Base-by-base conservation (phyloP, 768 basidiomycete genomes). In the Tylopilus sp. region DNA sequence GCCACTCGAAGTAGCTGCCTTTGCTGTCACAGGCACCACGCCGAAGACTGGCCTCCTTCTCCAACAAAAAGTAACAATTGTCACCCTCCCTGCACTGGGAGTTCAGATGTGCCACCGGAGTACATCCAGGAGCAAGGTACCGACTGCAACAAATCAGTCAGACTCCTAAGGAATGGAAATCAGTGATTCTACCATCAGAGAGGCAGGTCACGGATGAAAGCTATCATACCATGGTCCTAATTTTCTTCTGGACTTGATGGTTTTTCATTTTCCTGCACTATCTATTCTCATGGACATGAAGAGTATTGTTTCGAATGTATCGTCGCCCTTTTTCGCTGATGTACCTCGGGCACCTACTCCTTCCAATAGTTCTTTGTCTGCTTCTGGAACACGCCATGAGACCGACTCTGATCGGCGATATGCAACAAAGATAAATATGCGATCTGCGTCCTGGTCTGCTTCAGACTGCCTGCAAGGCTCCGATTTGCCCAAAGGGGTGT, bases 281-380 rank as follows among this genome's bases (percentile, higher is more conserved):
- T 55, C 65, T 52, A 50, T 36, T 30, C 36, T 43, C 18, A 28
- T 28, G 47, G 31, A 13, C 74, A 75, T 75, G 45, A 78, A 59
- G 28, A 91, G 66, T 21, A 90, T 59, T 18, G 72, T 76, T 63
- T 91, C 87, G 51, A 90, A 90, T 6, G 79, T 81, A 45, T 87
- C 85, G 55, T 91, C 86, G 12, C 71, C 69, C 60, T 85, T 87
- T n/a, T 66, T 67, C 4, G 55, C 26, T 13, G 58, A 26, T 5
- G 74, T 75, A 6, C 74, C 78, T 49, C 62, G 56, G 3, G 81
- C 28, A 28, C 6, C 3, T 10, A 28, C 28, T 28, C 28, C 28
- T 28, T 28, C 28, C 28, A 28, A 28, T 28, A 28, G 28, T 28
- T 28, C 28, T 28, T 8, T 28, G 11, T 28, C 28, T 28, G 28